Evolutionary conservation across 176 grass and related monocot genomes (phyloP), one percentile per base, ranked within the genome.

Genomic region (Stipa capillata): DNA sequence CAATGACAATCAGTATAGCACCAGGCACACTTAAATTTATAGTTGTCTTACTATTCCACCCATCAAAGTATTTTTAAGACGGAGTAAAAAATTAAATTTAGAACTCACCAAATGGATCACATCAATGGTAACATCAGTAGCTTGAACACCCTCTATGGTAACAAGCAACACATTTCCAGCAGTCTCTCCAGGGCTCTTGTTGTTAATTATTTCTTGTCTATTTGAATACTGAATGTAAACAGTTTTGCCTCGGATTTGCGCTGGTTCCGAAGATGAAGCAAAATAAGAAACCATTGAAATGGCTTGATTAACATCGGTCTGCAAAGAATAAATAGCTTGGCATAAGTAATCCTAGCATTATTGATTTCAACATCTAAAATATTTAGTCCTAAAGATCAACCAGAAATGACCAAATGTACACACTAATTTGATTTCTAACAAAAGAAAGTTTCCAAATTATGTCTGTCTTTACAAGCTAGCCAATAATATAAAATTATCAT

Each of bases 281-380:
- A 91, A 99, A 67, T 99, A 99, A 66, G 96, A 99, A 83, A 99
- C 88, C 96, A 99, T 99, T n/a, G 92, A 83, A 65, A 99, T 99
- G 44, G 96, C 96, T 80, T 99, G 96, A 80, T 95, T 99, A 62
- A 86, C 72, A 4, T 95, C 92, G 2, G 83, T 91, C 96, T 99
- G 87, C 54, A 90, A 83, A 58, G 51, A 70, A 81, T 29, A 79
- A 29, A 82, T 61, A 33, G 28, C 54, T 62, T 51, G 0, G 0
- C 7, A 36, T 88, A 49, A 89, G 60, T 75, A 59, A 29, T 44
- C 25, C 34, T 61, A 17, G 13, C 20, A 82, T 69, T 44, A 57
- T 42, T 24, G 42, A 58, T 69, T 80, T 69, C 24, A 43, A n/a
- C 8, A 56, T 44, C 13, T 17, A 70, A 21, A 67, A 48, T 18